A percentile compares a stretch with the other conserved stretches of the same genome.
Conservation (phyloP, 78 protist genomes). For the Dictyostelium firmibasis region DNA sequence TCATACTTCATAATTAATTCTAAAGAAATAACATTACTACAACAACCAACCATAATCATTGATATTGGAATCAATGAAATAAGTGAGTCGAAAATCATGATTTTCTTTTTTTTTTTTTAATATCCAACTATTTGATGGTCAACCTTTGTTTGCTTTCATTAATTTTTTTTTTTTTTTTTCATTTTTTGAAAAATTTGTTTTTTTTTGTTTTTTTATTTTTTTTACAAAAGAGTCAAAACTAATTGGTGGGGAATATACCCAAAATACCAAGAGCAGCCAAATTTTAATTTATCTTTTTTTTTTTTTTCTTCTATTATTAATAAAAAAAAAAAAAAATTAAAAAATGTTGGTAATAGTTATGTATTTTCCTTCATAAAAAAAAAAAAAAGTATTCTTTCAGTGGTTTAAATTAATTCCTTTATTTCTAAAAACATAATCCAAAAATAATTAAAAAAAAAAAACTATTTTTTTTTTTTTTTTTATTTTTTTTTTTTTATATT, state of each 20-base stretch:
- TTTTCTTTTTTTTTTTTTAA: background rate
- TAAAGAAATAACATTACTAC: constrained; percentile 57
- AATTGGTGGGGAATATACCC: too few species aligned
- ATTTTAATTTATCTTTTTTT: too few species aligned
- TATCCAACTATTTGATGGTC: background rate
- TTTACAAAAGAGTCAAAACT: too few species aligned
- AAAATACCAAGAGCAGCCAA: too few species aligned
- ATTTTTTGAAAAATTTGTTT: too few species aligned
- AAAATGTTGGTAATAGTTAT: too few species aligned
- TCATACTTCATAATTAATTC: constrained; percentile 59
- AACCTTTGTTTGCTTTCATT: background rate
- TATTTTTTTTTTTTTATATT: background rate
- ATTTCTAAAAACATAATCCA: too few species aligned
- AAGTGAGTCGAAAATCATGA: constrained; percentile 18
- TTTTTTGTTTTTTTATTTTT: too few species aligned
- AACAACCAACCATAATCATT: constrained; percentile 73
- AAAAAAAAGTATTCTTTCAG: too few species aligned
- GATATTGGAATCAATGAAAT: constrained; percentile 56
- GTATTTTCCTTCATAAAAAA: background rate
- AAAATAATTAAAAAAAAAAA: background rate
- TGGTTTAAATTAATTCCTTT: too few species aligned
- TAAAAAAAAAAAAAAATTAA: too few species aligned
- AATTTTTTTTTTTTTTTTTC: background rate
- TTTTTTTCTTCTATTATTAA: too few species aligned
- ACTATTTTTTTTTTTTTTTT: background rate